phyloP scores from a whole-genome alignment of 73 alveolate species.

The Breviolum minutum region DNA sequence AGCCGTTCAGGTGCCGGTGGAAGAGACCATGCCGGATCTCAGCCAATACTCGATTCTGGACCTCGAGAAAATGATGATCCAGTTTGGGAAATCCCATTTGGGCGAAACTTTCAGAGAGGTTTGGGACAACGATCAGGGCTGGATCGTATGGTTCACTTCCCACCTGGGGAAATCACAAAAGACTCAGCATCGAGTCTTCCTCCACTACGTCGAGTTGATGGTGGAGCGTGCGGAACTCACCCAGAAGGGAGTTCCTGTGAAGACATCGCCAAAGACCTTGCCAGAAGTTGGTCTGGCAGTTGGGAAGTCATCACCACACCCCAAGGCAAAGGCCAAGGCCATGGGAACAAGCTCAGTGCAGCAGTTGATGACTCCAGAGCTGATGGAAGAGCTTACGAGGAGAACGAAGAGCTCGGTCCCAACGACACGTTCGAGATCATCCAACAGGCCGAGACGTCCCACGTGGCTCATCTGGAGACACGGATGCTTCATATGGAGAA shows the following conservation, averaged over 20 bases:
- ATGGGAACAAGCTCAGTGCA: neutral
- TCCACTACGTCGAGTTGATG: neutral
- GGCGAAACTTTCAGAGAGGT: neutral
- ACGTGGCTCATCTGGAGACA: neutral
- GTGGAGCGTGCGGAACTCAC: neutral
- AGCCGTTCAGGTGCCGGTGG: neutral
- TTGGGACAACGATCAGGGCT: neutral
- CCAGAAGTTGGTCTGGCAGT: neutral
- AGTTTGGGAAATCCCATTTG: neutral
- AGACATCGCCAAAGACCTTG: neutral
- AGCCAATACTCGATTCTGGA: neutral
- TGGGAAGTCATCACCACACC: neutral
- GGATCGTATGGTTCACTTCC: neutral
- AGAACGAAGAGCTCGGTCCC: neutral
- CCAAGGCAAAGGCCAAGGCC: slow-evolving; percentile 6
- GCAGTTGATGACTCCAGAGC: neutral
- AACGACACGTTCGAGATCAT: neutral
- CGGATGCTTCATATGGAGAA: neutral
- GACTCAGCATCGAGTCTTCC: neutral
- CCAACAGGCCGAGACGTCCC: neutral
- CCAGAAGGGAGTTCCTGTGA: no score
- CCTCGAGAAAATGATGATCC: neutral
- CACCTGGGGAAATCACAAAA: neutral
- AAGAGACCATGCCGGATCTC: neutral
- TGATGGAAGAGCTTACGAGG: neutral